These are phyloP conservation scores for Penicillium cinerascens DNA, from an alignment of 495 filamentous ascomycete species.

Conservation along the genomic window DNA sequence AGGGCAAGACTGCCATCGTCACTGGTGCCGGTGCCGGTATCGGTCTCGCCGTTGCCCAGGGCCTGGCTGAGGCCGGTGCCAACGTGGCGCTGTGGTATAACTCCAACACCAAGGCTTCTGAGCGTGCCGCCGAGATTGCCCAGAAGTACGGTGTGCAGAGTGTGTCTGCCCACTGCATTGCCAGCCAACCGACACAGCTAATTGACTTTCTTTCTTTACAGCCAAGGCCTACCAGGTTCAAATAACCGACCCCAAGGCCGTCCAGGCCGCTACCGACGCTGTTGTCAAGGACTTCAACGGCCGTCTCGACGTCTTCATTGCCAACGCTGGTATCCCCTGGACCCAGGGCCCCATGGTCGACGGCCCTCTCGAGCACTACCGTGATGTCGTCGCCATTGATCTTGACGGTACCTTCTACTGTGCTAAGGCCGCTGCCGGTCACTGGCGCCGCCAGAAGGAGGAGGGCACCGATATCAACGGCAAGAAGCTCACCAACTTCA, in stretches of 20 bases:
- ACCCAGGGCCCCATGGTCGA: conserved; percentile 65
- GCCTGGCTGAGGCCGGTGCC: conserved; percentile 76
- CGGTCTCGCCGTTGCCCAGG: conserved; percentile 72
- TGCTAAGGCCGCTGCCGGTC: conserved; percentile 68
- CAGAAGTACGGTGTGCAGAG: conserved; percentile 76
- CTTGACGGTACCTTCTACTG: conserved; percentile 81
- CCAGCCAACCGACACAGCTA: neutral
- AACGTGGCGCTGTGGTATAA: conserved; percentile 90
- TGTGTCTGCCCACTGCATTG: conserved; percentile 25
- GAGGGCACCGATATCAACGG: conserved; percentile 65
- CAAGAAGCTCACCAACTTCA: conserved; percentile 62
- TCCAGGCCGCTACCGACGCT: conserved; percentile 53
- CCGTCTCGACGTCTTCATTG: conserved; percentile 75
- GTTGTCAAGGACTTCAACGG: conserved; percentile 67
- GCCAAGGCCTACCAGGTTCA: conserved; percentile 76
- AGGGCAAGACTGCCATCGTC: conserved; percentile 79
- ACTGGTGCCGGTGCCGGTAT: conserved; percentile 82
- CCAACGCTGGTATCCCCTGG: conserved; percentile 77
- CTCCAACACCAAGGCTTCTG: conserved; percentile 65
- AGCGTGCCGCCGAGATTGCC: conserved; percentile 70
- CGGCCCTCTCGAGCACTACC: conserved; percentile 61
- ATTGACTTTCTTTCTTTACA: conserved; percentile 24
- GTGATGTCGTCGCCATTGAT: conserved; percentile 67
- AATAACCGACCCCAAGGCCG: conserved; percentile 55
- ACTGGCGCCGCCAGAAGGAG: conserved; percentile 64